Percentiles rank a stretch among this genome's conserved stretches.
Conservation (phyloP, 176 grass and related monocot genomes). For the Panicum miliaceum region DNA sequence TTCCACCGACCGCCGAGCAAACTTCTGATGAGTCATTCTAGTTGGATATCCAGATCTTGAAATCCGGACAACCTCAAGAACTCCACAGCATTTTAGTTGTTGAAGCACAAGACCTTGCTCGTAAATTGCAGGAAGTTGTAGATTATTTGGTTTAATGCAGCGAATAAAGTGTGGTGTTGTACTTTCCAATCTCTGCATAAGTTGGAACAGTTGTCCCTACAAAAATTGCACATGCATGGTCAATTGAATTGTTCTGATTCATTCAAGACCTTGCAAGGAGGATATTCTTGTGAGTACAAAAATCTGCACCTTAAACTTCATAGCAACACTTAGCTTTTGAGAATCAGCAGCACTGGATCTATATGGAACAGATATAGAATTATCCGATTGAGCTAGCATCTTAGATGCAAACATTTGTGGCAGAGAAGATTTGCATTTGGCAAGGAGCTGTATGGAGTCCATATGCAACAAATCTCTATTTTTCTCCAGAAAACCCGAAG, state of each 20-base stretch:
- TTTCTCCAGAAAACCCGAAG: slow-evolving; percentile 95
- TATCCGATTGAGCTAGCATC: slow-evolving; percentile 84
- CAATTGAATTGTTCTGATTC: slow-evolving; percentile 34
- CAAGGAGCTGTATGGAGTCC: slow-evolving; percentile 91
- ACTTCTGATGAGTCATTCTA: slow-evolving; percentile 98
- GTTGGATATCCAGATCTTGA: slow-evolving; percentile 98
- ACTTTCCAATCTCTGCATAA: slow-evolving; percentile 96
- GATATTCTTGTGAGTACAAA: slow-evolving; percentile 10
- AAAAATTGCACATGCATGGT: not conserved
- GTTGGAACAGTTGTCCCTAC: slow-evolving; percentile 93
- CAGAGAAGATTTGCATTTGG: slow-evolving; percentile 72
- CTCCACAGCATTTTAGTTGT: slow-evolving; percentile 95
- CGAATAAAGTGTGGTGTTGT: slow-evolving; percentile 97
- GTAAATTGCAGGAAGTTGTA: slow-evolving; percentile 86
- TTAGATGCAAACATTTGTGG: slow-evolving; percentile 89
- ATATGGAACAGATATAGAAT: slow-evolving; percentile 55
- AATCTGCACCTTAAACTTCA: slow-evolving; percentile 89
- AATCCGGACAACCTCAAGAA: slow-evolving; percentile 98
- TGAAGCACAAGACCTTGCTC: slow-evolving; percentile 91
- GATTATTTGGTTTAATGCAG: slow-evolving; percentile 98
- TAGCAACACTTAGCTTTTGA: slow-evolving; percentile 90
- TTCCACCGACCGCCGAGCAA: slow-evolving; percentile 77
- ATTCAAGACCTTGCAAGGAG: slow-evolving; percentile 34
- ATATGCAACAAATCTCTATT: slow-evolving; percentile 96
- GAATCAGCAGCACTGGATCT: slow-evolving; percentile 87